A percentile compares a stretch with the other conserved stretches of the same genome.
Evolutionary conservation across 345 rosid genomes (phyloP).

Genomic region (Dipteronia sinensis): DNA sequence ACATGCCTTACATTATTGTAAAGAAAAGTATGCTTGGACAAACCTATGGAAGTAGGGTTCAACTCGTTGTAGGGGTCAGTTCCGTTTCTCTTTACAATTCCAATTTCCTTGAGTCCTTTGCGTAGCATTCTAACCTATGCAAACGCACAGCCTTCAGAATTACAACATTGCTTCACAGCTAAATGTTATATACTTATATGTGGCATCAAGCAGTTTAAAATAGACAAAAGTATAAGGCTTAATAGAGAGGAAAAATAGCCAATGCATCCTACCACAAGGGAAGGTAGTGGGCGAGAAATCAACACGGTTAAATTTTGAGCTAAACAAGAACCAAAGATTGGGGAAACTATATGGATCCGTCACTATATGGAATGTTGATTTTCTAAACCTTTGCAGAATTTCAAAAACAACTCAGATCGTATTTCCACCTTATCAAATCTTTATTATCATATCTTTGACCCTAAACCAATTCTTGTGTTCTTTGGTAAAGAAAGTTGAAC

Average conservation of each 20-base stretch:
- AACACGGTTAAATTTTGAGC: not conserved
- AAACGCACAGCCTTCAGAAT: slow-evolving; percentile 27
- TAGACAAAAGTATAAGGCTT: not conserved
- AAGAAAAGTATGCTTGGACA: slow-evolving; percentile 15
- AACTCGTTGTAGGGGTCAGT: slow-evolving; percentile 55
- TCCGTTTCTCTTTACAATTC: slow-evolving; percentile 55
- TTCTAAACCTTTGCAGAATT: not conserved
- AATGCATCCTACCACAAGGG: not conserved
- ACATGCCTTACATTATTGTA: not conserved
- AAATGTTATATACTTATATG: not conserved
- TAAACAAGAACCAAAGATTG: not conserved
- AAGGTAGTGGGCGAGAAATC: not conserved
- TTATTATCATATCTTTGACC: not conserved
- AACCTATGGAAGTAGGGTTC: slow-evolving; percentile 97
- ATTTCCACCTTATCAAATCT: not conserved
- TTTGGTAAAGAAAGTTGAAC: not conserved
- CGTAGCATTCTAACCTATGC: slow-evolving; percentile 66
- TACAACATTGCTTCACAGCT: slow-evolving; percentile 4
- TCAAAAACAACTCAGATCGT: not conserved
- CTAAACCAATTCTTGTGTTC: not conserved
- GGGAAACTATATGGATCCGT: not conserved
- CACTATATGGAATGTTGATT: not conserved
- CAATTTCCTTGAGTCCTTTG: slow-evolving; percentile 81
- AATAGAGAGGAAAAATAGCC: not conserved
- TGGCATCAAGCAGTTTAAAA: slow-evolving; percentile 9